Evolutionary conservation across 257 asterid species (phyloP).

Genomic region (Fraxinus cuspidata): DNA sequence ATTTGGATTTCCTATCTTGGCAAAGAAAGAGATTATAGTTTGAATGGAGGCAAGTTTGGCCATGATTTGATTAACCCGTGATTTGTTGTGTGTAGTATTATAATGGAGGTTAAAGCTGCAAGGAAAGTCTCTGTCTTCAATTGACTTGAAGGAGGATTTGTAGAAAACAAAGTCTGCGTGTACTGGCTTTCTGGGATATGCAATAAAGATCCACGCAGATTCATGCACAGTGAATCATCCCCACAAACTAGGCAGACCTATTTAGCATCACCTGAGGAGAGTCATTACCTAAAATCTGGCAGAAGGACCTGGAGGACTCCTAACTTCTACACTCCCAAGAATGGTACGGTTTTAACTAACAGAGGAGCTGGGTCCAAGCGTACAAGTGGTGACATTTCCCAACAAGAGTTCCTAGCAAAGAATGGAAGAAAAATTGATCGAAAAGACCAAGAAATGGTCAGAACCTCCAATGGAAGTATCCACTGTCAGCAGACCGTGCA

Average conservation of each 20-base stretch:
- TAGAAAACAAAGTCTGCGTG: conserved; percentile 35
- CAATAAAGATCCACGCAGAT: conserved; percentile 50
- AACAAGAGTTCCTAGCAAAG: not conserved
- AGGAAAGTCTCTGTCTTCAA: conserved; percentile 19
- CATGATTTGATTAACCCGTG: conserved; percentile 12
- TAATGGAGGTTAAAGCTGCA: conserved; percentile 36
- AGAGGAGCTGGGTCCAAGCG: not conserved
- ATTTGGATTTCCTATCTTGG: conserved; percentile 8
- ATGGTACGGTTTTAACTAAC: conserved; percentile 6
- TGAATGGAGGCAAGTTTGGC: conserved; percentile 13
- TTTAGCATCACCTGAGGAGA: not conserved
- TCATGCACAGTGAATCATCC: conserved; percentile 36
- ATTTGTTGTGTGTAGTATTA: conserved; percentile 25
- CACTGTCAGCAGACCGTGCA: not conserved
- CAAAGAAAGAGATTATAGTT: conserved; percentile 9
- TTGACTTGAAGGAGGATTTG: conserved; percentile 26
- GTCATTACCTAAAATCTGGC: not conserved
- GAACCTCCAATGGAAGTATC: not conserved
- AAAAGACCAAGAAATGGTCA: not conserved
- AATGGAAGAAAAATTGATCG: conserved; percentile 5
- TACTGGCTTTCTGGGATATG: conserved; percentile 63
- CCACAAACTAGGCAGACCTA: not conserved
- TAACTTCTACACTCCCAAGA: conserved; percentile 9
- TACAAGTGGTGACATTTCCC: not conserved
- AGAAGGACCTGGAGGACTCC: conserved; percentile 30